Percentiles rank a stretch among this genome's conserved stretches.
These are phyloP conservation scores for Cystofilobasidium bisporidii DNA, from an alignment of 768 basidiomycete genomes.

Conservation along the genomic window DNA sequence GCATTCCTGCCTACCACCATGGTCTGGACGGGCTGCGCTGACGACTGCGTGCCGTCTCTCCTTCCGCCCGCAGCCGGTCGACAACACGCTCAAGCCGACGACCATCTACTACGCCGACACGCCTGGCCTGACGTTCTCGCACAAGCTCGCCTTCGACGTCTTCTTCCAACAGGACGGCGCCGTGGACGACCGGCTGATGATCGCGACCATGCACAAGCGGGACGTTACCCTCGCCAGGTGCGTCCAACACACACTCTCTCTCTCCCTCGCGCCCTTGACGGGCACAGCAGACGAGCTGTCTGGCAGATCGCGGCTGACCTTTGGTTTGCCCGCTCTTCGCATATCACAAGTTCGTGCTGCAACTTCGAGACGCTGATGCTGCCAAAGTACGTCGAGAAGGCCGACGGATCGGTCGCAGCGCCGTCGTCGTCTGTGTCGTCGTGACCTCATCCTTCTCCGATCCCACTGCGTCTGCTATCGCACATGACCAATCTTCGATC, in stretches of 20 bases:
- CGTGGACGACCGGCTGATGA: not conserved
- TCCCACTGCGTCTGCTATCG: no score
- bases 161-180: conserved; percentile 10
- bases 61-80: not conserved
- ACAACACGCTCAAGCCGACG: conserved; percentile 12
- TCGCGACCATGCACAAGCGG: not conserved
- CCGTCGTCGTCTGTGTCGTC: no score
- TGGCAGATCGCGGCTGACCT: not conserved
- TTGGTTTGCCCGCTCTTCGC: not conserved
- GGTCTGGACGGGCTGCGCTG: no score
- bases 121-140: conserved; percentile 4
- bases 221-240: conserved; percentile 11
- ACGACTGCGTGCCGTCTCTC: not conserved
- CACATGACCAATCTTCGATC: no score
- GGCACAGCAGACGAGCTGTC: no score
- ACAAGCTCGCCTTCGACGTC: conserved; percentile 19
- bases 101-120: conserved; percentile 12
- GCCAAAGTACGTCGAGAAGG: no score
- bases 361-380: no score
- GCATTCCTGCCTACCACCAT: not conserved
- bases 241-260: not conserved
- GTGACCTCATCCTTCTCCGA: no score
- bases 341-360: no score
- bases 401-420: no score
- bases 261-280: no score